These are phyloP conservation scores for Thermochaetoides thermophila DNA, from an alignment of 495 filamentous ascomycete genomes.

Conservation along the genomic window DNA sequence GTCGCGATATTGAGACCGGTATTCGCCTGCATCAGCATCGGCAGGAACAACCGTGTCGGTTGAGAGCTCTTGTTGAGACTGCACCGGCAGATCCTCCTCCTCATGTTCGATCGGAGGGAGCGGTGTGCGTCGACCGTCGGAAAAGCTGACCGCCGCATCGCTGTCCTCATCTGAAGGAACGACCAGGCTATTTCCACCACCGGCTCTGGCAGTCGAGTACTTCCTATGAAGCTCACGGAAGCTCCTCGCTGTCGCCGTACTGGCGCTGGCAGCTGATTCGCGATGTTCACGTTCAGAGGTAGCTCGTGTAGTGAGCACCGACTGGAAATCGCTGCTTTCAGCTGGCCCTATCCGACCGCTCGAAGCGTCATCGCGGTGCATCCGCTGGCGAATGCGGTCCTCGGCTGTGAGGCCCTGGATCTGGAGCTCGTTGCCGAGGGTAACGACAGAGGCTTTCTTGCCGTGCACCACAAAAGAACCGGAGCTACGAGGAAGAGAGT, in stretches of 20 bases:
- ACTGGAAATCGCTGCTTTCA: constrained; percentile 17
- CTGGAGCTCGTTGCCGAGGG: constrained; percentile 83
- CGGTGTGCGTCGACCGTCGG: constrained; percentile 38
- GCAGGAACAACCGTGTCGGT: constrained; percentile 5
- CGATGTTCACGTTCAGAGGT: constrained; percentile 27
- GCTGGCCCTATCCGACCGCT: constrained; percentile 8
- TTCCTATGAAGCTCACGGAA: constrained; percentile 39
- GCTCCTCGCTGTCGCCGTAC: constrained; percentile 40
- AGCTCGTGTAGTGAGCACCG: constrained; percentile 16
- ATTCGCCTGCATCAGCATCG: too few species aligned
- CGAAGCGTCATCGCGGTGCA: constrained; percentile 22
- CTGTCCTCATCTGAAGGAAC: constrained; percentile 40
- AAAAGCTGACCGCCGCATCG: constrained; percentile 40
- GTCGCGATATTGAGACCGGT: too few species aligned
- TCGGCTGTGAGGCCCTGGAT: constrained; percentile 71
- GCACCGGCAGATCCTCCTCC: constrained; percentile 7
- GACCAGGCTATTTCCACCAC: constrained; percentile 15
- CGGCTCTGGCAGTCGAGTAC: constrained; percentile 30
- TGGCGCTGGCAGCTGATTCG: constrained; percentile 38
- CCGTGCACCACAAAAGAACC: constrained; percentile 92
- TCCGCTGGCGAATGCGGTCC: constrained; percentile 46
- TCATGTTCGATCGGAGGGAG: constrained; percentile 36
- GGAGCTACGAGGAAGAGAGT: constrained; percentile 58
- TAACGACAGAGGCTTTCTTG: constrained; percentile 93
- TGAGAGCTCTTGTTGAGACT: not conserved